These are phyloP conservation scores for Geosiphon pyriformis DNA, from an alignment of 192 early-diverging fungal species.

Conservation along the genomic window DNA sequence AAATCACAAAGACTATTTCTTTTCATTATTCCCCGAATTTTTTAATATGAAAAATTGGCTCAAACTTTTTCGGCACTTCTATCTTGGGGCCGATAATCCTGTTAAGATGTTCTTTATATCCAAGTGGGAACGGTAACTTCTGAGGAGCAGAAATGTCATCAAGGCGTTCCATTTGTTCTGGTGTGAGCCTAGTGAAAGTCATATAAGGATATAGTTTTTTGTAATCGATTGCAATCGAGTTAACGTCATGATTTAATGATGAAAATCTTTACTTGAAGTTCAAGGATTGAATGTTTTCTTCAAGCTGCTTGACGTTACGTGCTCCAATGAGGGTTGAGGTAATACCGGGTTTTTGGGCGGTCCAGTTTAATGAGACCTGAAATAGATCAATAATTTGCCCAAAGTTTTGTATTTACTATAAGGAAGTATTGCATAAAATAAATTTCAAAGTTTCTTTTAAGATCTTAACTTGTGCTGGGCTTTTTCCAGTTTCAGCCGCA, in stretches of 20 bases:
- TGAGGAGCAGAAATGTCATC: no score
- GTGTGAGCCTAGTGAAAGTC: not conserved
- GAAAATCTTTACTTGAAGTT: no score
- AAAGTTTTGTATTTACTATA: no score
- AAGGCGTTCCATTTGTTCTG: not conserved
- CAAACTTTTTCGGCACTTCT: no score
- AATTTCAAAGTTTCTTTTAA: not conserved
- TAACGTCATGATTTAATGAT: conserved; percentile 32
- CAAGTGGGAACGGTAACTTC: no score
- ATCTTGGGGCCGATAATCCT: no score
- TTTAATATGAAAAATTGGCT: no score
- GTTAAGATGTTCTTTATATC: no score
- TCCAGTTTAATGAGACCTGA: conserved; percentile 42
- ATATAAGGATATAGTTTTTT: not conserved
- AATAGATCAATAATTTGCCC: not conserved
- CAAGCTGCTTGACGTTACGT: conserved; percentile 28
- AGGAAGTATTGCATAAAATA: not conserved
- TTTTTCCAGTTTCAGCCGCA: conserved; percentile 35
- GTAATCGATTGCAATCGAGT: conserved; percentile 30
- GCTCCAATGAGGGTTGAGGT: conserved; percentile 36
- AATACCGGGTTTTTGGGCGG: conserved; percentile 37
- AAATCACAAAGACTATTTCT: no score
- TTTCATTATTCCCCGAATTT: no score
- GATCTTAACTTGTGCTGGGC: conserved; percentile 40
- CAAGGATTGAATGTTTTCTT: no score